phyloP scores from a whole-genome alignment of 2,329 filamentous ascomycete species.

The Penicillium sclerotiorum region DNA sequence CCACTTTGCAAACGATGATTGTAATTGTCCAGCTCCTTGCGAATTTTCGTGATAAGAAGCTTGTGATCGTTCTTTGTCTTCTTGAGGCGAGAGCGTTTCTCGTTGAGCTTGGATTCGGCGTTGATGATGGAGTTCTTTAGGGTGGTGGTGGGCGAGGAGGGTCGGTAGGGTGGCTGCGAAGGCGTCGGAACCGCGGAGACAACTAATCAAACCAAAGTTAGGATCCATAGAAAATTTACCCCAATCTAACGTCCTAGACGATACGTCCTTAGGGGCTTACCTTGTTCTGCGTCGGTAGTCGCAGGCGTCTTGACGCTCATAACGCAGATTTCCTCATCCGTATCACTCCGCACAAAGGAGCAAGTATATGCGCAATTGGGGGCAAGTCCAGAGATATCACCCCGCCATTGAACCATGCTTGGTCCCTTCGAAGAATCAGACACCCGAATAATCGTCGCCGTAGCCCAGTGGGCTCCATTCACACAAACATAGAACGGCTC shows the following conservation, averaged over 20 bases:
- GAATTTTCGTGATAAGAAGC: constrained; percentile 58
- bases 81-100: constrained; percentile 61
- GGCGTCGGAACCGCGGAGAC: constrained; percentile 49
- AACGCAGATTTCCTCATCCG: constrained; percentile 60
- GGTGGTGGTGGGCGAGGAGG: constrained; percentile 66
- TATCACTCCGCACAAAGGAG: constrained; percentile 61
- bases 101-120: constrained; percentile 62
- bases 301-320: constrained; percentile 65
- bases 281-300: constrained; percentile 61
- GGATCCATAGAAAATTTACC: too few species aligned
- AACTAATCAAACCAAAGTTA: constrained; percentile 20
- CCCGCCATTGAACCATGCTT: constrained; percentile 56
- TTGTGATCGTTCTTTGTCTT: constrained; percentile 65
- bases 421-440: constrained; percentile 48
- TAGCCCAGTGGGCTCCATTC: constrained; percentile 67
- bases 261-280: constrained; percentile 42
- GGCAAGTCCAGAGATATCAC: constrained; percentile 66
- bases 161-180: constrained; percentile 61
- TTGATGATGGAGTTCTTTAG: constrained; percentile 66
- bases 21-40: constrained; percentile 63
- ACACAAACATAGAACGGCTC: constrained; percentile 68
- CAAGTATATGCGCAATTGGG: constrained; percentile 66
- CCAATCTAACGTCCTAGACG: neutral
- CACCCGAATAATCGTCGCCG: constrained; percentile 56
- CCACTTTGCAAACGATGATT: constrained; percentile 61